A percentile compares a stretch with the other conserved stretches of the same genome.
These are phyloP conservation scores for Sphagnum tenellum DNA, from an alignment of 225 moss, liverwort and hornwort genomes.

Conservation along the genomic window DNA sequence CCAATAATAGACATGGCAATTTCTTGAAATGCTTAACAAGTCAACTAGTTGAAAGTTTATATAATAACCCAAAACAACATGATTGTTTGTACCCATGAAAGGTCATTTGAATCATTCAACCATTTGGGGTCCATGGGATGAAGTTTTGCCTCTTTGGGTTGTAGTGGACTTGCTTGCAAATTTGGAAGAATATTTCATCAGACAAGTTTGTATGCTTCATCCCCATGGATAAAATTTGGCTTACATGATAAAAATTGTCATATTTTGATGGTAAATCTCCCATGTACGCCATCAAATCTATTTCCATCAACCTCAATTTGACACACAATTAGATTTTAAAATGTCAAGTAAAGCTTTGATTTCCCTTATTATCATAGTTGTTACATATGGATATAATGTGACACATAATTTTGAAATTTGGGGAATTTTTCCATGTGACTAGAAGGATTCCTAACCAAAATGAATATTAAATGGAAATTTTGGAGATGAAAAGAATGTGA, in stretches of 20 bases:
- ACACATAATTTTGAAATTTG: too few relatives aligned
- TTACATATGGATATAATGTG: too few relatives aligned
- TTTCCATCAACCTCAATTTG: background rate
- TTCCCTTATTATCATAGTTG: background rate
- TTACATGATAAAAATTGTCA: background rate
- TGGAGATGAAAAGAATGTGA: slow-evolving; percentile 4
- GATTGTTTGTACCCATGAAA: too few relatives aligned
- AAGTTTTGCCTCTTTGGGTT: slow-evolving; percentile 2
- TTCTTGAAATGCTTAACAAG: too few relatives aligned
- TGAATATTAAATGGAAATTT: background rate
- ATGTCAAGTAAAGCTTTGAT: background rate
- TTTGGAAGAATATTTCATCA: slow-evolving; percentile 4
- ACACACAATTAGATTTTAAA: background rate
- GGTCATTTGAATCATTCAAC: too few relatives aligned
- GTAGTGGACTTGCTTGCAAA: slow-evolving; percentile 2
- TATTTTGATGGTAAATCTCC: background rate
- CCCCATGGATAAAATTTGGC: slow-evolving; percentile 1
- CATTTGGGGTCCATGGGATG: too few relatives aligned
- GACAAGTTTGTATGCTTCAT: slow-evolving; percentile 1
- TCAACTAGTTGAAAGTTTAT: too few relatives aligned
- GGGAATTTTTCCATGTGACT: too few relatives aligned
- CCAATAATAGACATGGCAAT: too few relatives aligned
- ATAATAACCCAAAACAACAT: too few relatives aligned
- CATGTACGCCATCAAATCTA: slow-evolving; percentile 4
- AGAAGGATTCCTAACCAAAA: too few relatives aligned